These are phyloP conservation scores for Alternaria ventricosa DNA, from an alignment of 2,329 filamentous ascomycete species.

Conservation along the genomic window DNA sequence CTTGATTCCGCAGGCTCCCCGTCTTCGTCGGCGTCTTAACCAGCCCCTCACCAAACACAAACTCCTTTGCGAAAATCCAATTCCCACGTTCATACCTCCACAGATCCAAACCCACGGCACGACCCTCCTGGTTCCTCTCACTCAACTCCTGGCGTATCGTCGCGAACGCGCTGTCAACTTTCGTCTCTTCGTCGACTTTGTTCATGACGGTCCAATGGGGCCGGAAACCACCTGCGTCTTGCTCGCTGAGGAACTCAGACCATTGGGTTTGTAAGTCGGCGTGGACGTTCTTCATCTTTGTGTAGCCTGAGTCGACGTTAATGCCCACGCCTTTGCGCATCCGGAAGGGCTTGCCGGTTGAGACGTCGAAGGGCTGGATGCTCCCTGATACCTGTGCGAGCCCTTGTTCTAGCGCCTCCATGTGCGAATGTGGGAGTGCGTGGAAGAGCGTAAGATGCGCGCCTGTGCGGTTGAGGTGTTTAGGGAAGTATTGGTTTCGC, in stretches of 20 bases:
- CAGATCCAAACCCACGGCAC: slow-evolving; percentile 48
- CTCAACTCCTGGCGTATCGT: slow-evolving; percentile 43
- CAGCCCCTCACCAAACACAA: slow-evolving; percentile 35
- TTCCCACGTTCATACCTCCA: slow-evolving; percentile 52
- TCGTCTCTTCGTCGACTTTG: slow-evolving; percentile 52
- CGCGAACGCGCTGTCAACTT: slow-evolving; percentile 46
- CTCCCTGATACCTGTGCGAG: slow-evolving; percentile 37
- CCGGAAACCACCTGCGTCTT: slow-evolving; percentile 50
- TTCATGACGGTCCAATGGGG: slow-evolving; percentile 58
- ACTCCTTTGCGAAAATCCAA: slow-evolving; percentile 50
- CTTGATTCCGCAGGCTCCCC: not conserved
- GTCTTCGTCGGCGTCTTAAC: not conserved
- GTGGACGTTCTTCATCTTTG: slow-evolving; percentile 46
- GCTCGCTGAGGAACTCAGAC: slow-evolving; percentile 50
- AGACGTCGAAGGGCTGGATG: slow-evolving; percentile 47
- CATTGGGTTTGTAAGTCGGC: slow-evolving; percentile 44
- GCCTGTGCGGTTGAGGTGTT: slow-evolving; percentile 51
- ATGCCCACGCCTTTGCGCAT: slow-evolving; percentile 53
- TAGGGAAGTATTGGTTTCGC: slow-evolving; percentile 52
- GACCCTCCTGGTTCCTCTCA: slow-evolving; percentile 41
- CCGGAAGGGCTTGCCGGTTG: slow-evolving; percentile 49
- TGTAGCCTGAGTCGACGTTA: slow-evolving; percentile 40
- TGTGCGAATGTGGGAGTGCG: slow-evolving; percentile 51
- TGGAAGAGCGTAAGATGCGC: slow-evolving; percentile 57
- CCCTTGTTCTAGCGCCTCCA: slow-evolving; percentile 43